Conservation (phyloP, 306 rosid genomes). For the Glycine tomentella region DNA sequence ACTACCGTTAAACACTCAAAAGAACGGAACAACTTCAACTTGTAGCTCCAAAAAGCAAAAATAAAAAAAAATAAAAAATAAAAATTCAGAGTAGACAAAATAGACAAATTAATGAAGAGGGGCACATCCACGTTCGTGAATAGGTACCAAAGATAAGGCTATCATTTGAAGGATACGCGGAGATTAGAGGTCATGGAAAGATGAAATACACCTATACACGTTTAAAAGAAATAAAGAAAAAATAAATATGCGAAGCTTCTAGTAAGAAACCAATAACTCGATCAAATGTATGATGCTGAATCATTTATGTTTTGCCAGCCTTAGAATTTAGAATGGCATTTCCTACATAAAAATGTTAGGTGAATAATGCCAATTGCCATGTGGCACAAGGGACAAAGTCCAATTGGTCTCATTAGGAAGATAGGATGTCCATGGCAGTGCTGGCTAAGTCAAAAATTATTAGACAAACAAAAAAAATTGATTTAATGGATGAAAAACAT, state of each 20-base stretch:
- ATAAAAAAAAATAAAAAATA: neutral
- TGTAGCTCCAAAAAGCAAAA: neutral
- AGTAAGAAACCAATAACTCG: neutral
- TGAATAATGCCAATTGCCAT: conserved; percentile 41
- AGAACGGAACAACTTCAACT: neutral
- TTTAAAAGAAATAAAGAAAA: neutral
- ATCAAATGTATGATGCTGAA: neutral
- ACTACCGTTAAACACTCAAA: neutral
- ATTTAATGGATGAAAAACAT: too few relatives aligned
- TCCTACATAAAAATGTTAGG: neutral
- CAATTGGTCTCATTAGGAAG: conserved; percentile 24
- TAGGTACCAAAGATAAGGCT: conserved; percentile 14
- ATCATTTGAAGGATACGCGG: conserved; percentile 23
- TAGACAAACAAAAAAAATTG: too few relatives aligned
- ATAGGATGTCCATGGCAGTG: conserved; percentile 44
- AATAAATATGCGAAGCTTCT: conserved; percentile 19
- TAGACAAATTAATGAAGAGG: neutral
- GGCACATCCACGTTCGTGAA: neutral
- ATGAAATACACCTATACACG: conserved; percentile 1
- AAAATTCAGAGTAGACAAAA: neutral
- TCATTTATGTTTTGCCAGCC: neutral
- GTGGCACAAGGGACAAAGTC: neutral
- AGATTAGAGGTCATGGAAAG: neutral
- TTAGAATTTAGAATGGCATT: neutral
- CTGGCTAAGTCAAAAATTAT: conserved; percentile 2